phyloP scores from a whole-genome alignment of 371 early-diverging fungal species.

The Choanephora cucurbitarum region DNA sequence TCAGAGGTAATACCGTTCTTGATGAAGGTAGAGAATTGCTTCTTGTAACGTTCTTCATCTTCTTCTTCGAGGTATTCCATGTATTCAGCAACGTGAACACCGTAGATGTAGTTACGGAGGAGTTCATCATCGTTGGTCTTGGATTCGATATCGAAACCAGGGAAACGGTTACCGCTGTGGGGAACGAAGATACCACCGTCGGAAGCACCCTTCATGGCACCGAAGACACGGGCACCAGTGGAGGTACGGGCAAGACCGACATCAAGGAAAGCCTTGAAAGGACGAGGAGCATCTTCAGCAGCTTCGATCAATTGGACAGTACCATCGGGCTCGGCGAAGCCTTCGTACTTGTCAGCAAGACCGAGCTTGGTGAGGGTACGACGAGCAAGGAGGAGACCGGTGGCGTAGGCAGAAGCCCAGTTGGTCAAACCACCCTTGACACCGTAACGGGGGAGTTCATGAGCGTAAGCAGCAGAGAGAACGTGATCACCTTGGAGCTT shows the following conservation, averaged over 20 bases:
- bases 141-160: conserved; percentile 90
- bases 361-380: conserved; percentile 95
- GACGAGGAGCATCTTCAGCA: conserved; percentile 92
- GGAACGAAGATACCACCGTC: conserved; percentile 99
- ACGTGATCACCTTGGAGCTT: conserved; percentile 98
- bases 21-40: conserved; percentile 96
- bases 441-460: conserved; percentile 98
- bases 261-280: conserved; percentile 99
- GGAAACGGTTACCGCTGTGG: conserved; percentile 98
- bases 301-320: conserved; percentile 87
- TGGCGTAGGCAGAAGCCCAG: conserved; percentile 99
- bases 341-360: conserved; percentile 93
- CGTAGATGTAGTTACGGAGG: conserved; percentile 97
- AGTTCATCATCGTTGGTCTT: conserved; percentile 94
- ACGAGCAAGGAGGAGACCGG: conserved; percentile 98
- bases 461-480: conserved; percentile 96
- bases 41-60: conserved; percentile 97
- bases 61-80: conserved; percentile 98
- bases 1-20: conserved; percentile 90
- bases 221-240: conserved; percentile 98
- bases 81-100: conserved; percentile 98
- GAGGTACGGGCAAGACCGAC: conserved; percentile 98
- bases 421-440: conserved; percentile 99
- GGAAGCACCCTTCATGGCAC: conserved; percentile 99
- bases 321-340: conserved; percentile 93